Percentiles rank a stretch among this genome's conserved stretches.
Evolutionary conservation across 2,329 filamentous ascomycete species (phyloP).

Genomic region (Colletotrichum neosansevieriae): DNA sequence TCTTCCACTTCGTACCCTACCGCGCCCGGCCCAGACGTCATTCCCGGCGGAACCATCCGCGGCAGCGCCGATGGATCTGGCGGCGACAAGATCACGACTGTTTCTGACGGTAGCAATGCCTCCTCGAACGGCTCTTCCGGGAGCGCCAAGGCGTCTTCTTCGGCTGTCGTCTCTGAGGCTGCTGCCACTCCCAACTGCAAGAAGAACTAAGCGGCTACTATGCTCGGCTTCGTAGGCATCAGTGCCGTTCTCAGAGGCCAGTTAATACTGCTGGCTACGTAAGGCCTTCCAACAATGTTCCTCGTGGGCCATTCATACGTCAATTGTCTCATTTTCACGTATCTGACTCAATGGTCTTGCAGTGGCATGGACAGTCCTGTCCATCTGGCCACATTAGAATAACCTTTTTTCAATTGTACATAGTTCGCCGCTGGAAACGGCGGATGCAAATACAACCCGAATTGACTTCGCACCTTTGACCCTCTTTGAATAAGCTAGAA

Average conservation of each 20-base stretch:
- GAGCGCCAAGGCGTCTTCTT: background rate
- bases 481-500: too few relatives aligned
- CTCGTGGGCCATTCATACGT: too few relatives aligned
- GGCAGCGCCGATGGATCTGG: constrained; percentile 33
- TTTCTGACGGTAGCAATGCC: background rate
- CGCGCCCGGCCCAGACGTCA: constrained; percentile 21
- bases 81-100: constrained; percentile 6
- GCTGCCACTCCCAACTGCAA: background rate
- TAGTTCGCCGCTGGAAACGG: constrained; percentile 26
- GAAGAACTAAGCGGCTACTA: background rate
- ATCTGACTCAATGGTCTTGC: too few relatives aligned
- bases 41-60: constrained; percentile 37
- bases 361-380: too few relatives aligned
- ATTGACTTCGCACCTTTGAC: constrained; percentile 12
- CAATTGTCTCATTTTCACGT: too few relatives aligned
- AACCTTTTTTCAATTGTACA: constrained; percentile 1
- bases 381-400: too few relatives aligned
- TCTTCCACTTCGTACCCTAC: constrained; percentile 5
- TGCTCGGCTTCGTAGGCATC: background rate
- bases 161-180: background rate
- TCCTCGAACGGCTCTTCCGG: background rate
- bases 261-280: too few relatives aligned
- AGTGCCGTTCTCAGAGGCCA: background rate
- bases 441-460: constrained; percentile 22
- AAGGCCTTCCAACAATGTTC: too few relatives aligned